Percentiles rank a stretch among this genome's conserved stretches.
phyloP scores from a whole-genome alignment of 2,329 filamentous ascomycete genomes.

The Exophiala viscosa region DNA sequence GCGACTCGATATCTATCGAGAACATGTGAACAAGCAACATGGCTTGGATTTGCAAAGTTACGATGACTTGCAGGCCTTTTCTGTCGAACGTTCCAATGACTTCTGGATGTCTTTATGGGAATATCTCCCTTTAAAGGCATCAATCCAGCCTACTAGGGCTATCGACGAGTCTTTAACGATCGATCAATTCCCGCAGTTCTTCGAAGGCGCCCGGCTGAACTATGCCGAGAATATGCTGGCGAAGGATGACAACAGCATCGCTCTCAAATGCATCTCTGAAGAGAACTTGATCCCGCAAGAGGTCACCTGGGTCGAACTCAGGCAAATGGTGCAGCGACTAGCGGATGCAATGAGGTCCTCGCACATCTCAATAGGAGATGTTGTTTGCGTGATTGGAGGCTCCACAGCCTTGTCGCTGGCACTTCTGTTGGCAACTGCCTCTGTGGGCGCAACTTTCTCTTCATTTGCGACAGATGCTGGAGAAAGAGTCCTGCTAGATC shows the following conservation, averaged over 20 bases:
- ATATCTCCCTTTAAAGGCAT: conserved; percentile 34
- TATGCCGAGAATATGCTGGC: conserved; percentile 31
- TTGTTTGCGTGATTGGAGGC: conserved; percentile 27
- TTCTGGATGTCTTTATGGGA: conserved; percentile 43
- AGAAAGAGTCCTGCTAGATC: conserved; percentile 44
- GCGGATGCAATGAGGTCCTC: conserved; percentile 37
- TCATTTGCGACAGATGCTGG: conserved; percentile 16
- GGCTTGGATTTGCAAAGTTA: conserved; percentile 13
- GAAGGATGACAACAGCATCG: neutral
- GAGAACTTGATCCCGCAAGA: neutral
- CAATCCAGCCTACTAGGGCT: conserved; percentile 32
- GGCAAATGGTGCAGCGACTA: conserved; percentile 31
- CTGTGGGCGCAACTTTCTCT: conserved; percentile 13
- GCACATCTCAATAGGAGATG: conserved; percentile 37
- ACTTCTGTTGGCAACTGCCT: conserved; percentile 11
- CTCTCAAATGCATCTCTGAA: conserved; percentile 3
- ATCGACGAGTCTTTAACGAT: conserved; percentile 37
- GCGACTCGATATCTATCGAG: too few species aligned
- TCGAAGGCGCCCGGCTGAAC: conserved; percentile 36
- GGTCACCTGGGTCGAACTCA: conserved; percentile 7
- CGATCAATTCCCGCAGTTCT: conserved; percentile 38
- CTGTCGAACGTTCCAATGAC: conserved; percentile 35
- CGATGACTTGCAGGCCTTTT: conserved; percentile 39
- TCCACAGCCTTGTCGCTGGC: conserved; percentile 5
- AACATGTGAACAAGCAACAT: too few species aligned